Conservation (phyloP, 2,329 filamentous ascomycete species). For the Keithomyces neogunnii region DNA sequence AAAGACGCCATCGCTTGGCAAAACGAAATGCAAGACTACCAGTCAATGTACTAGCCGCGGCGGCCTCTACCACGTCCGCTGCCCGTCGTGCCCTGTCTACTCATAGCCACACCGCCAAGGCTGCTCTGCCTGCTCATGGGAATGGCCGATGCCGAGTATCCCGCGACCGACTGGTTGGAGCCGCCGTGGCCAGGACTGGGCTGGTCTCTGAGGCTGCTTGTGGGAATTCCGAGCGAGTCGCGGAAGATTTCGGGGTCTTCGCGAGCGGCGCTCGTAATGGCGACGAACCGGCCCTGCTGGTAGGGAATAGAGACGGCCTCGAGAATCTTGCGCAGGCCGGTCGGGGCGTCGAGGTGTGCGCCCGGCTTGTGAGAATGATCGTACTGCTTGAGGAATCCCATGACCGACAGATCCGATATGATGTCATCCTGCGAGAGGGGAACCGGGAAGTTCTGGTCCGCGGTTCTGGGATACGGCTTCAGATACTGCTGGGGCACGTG, state of each 20-base stretch:
- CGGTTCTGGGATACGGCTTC: slow-evolving; percentile 45
- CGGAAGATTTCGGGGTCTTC: slow-evolving; percentile 42
- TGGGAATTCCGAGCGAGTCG: slow-evolving; percentile 40
- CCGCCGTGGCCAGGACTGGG: slow-evolving; percentile 18
- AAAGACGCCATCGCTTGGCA: neutral
- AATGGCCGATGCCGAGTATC: slow-evolving; percentile 24
- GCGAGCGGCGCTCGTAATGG: slow-evolving; percentile 35
- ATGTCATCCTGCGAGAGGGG: slow-evolving; percentile 43
- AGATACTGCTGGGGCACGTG: slow-evolving; percentile 49
- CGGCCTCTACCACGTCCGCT: slow-evolving; percentile 40
- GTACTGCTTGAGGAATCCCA: slow-evolving; percentile 50
- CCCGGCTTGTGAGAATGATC: slow-evolving; percentile 44
- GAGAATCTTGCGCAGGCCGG: slow-evolving; percentile 46
- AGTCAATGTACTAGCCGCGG: slow-evolving; percentile 11
- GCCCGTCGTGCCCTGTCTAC: slow-evolving; percentile 41
- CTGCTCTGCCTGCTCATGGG: slow-evolving; percentile 51
- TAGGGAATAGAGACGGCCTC: slow-evolving; percentile 44
- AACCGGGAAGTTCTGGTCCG: slow-evolving; percentile 48
- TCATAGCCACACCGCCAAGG: slow-evolving; percentile 47
- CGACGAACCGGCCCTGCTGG: slow-evolving; percentile 37
- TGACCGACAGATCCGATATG: slow-evolving; percentile 46
- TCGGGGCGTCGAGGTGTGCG: slow-evolving; percentile 45
- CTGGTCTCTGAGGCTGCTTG: slow-evolving; percentile 34
- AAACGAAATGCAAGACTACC: neutral
- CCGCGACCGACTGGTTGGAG: slow-evolving; percentile 14